Evolutionary conservation across 352 stramenopile species (phyloP).

Genomic region (Lagenidium giganteum): DNA sequence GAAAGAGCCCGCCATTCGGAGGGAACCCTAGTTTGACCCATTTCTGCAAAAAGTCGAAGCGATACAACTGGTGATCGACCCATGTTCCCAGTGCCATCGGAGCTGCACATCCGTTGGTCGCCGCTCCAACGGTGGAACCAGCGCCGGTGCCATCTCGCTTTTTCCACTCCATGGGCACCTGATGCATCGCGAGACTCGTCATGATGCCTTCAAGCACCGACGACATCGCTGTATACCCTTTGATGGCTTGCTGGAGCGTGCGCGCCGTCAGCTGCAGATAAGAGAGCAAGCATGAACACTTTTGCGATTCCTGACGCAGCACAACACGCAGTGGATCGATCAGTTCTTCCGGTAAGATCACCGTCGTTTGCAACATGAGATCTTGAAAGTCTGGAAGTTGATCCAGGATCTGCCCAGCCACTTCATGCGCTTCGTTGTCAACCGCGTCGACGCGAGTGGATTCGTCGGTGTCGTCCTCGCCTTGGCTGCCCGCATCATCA

Average conservation of each 20-base stretch:
- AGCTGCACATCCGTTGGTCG: too few species aligned
- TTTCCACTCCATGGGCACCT: slow-evolving; percentile 57
- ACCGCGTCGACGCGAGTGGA: background rate
- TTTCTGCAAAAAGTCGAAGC: slow-evolving; percentile 47
- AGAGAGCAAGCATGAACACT: slow-evolving; percentile 42
- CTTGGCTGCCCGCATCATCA: background rate
- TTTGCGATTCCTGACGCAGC: slow-evolving; percentile 52
- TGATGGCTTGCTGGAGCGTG: slow-evolving; percentile 52
- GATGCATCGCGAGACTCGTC: slow-evolving; percentile 35
- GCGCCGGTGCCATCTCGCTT: slow-evolving; percentile 25
- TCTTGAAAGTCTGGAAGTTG: slow-evolving; percentile 3
- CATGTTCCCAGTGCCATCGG: slow-evolving; percentile 49
- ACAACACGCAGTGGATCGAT: slow-evolving; percentile 55
- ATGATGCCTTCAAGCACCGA: slow-evolving; percentile 42
- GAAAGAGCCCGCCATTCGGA: slow-evolving; percentile 32
- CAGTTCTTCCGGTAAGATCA: background rate
- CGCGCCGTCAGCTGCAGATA: slow-evolving; percentile 31
- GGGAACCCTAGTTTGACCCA: slow-evolving; percentile 32
- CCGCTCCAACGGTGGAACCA: slow-evolving; percentile 21
- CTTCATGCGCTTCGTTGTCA: slow-evolving; percentile 5
- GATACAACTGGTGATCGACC: slow-evolving; percentile 46
- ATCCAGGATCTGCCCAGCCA: slow-evolving; percentile 14
- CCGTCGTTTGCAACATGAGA: too few species aligned
- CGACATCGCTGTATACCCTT: slow-evolving; percentile 55
- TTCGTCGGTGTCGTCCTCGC: background rate